These are phyloP conservation scores for Kodamaea plutei DNA, from an alignment of 1,139 yeast genomes.

Conservation along the genomic window DNA sequence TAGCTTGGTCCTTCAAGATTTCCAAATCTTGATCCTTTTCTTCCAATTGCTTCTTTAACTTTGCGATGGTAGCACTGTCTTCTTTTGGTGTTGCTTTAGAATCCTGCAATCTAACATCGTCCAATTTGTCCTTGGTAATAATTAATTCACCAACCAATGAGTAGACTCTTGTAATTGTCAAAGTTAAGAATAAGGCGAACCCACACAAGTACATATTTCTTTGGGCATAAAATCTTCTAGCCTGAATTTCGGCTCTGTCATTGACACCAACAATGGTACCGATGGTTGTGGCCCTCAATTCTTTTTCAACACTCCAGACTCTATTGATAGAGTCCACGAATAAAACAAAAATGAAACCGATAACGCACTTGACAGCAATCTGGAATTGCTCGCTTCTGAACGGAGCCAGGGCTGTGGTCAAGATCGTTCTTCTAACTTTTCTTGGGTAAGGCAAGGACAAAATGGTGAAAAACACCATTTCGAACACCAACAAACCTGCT, in stretches of 20 bases:
- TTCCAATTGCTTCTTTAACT: conserved; percentile 52
- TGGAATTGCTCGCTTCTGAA: conserved; percentile 69
- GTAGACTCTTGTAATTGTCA: conserved; percentile 84
- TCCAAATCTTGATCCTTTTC: conserved; percentile 61
- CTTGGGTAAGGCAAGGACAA: conserved; percentile 88
- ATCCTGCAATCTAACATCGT: conserved; percentile 55
- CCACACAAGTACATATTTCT: conserved; percentile 97
- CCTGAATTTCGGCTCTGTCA: conserved; percentile 77
- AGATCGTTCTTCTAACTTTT: conserved; percentile 61
- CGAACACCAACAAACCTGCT: conserved; percentile 68
- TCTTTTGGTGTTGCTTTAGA: conserved; percentile 24
- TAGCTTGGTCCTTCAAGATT: conserved; percentile 68
- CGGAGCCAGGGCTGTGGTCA: conserved; percentile 62
- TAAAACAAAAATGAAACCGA: conserved; percentile 78
- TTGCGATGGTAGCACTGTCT: conserved; percentile 38
- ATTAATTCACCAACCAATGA: conserved; percentile 74
- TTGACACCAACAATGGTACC: conserved; percentile 22
- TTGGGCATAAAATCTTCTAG: conserved; percentile 92
- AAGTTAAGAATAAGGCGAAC: conserved; percentile 83
- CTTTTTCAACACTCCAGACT: conserved; percentile 67
- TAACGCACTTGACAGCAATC: conserved; percentile 73
- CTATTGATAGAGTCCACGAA: conserved; percentile 88
- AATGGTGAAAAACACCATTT: conserved; percentile 76
- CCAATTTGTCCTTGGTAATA: conserved; percentile 55
- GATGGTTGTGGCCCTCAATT: conserved; percentile 36